A percentile compares a stretch with the other conserved stretches of the same genome.
Conservation (phyloP, 345 rosid genomes). For the Eucalyptus victrix region DNA sequence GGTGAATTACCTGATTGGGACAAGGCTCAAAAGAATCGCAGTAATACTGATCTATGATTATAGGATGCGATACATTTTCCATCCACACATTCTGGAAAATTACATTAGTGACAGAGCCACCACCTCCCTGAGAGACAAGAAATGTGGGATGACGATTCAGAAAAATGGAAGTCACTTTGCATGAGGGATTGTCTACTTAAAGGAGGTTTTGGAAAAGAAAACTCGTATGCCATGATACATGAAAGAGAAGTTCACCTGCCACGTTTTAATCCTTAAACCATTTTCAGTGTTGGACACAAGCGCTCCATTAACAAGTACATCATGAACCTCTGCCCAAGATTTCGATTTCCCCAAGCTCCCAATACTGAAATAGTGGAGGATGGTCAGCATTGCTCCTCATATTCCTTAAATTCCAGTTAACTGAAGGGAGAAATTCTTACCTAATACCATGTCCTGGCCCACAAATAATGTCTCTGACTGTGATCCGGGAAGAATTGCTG, state of each 20-base stretch:
- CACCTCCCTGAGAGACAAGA: conserved; percentile 52
- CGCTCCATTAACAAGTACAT: conserved; percentile 50
- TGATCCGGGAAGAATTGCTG: conserved; percentile 58
- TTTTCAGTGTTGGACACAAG: conserved; percentile 54
- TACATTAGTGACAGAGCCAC: conserved; percentile 53
- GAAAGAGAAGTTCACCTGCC: conserved; percentile 56
- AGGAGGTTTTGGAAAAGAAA: background rate
- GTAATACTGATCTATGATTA: conserved; percentile 79
- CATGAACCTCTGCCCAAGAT: conserved; percentile 41
- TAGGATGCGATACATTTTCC: conserved; percentile 80
- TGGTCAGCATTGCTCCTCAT: background rate
- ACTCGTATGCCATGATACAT: background rate
- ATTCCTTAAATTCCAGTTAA: background rate
- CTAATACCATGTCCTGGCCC: conserved; percentile 99
- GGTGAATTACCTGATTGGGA: conserved; percentile 58
- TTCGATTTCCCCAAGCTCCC: conserved; percentile 84
- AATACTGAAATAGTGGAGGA: conserved; percentile 21
- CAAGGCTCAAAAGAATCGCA: conserved; percentile 68
- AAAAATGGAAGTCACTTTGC: background rate
- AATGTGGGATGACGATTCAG: background rate
- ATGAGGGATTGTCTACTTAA: background rate
- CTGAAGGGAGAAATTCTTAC: conserved; percentile 14
- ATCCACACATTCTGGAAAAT: conserved; percentile 46
- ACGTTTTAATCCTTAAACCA: conserved; percentile 89
- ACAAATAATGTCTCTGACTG: conserved; percentile 45